Evolutionary conservation across 2,329 filamentous ascomycete genomes (phyloP).

Genomic region (Cladosporium sp.): DNA sequence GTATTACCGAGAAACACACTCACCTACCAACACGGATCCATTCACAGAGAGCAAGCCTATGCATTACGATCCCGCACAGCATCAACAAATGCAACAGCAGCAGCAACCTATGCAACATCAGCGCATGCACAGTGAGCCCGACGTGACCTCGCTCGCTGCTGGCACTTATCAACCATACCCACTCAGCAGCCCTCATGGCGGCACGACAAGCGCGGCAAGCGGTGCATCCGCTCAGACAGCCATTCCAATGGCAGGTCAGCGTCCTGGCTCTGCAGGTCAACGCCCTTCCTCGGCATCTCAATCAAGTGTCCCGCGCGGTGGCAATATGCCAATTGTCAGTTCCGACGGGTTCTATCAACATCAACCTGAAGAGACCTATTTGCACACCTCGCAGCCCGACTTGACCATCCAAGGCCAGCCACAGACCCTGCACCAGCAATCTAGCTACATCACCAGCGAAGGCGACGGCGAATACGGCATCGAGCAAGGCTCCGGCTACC

Average conservation of each 20-base stretch:
- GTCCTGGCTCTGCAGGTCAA: conserved; percentile 1
- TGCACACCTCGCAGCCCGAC: conserved; percentile 27
- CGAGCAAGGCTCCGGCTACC: conserved; percentile 34
- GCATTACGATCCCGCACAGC: conserved; percentile 1
- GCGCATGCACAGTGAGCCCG: conserved; percentile 35
- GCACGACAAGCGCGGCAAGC: conserved; percentile 15
- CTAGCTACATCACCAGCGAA: conserved; percentile 51
- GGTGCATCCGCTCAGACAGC: conserved; percentile 22
- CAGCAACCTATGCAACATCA: conserved; percentile 19
- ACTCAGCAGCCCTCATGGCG: conserved; percentile 11
- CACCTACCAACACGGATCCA: conserved; percentile 58
- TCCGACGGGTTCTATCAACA: conserved; percentile 42
- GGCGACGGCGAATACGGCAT: conserved; percentile 69
- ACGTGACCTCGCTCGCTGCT: conserved; percentile 30
- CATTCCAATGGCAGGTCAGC: conserved; percentile 15
- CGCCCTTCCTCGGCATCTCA: conserved; percentile 11
- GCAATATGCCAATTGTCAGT: conserved; percentile 26
- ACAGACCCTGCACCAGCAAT: conserved; percentile 12
- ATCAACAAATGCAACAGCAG: neutral
- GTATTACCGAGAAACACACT: conserved; percentile 48
- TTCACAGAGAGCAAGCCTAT: conserved; percentile 49
- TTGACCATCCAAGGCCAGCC: neutral
- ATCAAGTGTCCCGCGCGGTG: conserved; percentile 5
- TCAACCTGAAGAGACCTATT: conserved; percentile 31
- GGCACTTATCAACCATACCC: conserved; percentile 28